Percentiles rank a stretch among this genome's conserved stretches.
Evolutionary conservation across 768 basidiomycete species (phyloP).

Genomic region (Termitomyces sp.): DNA sequence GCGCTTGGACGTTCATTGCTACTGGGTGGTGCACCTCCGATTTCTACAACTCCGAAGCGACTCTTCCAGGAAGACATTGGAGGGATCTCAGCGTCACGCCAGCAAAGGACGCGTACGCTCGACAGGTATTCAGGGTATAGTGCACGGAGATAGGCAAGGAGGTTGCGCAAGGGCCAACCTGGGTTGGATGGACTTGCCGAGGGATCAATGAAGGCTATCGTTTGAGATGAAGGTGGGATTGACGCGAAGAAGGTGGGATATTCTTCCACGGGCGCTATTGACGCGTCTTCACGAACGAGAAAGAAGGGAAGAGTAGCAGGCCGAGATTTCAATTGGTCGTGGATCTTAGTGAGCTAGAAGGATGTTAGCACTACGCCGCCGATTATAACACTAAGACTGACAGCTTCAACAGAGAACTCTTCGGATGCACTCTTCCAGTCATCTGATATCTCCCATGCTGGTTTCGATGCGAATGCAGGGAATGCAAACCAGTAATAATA

Average conservation of each 20-base stretch:
- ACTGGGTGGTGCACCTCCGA: slow-evolving; percentile 23
- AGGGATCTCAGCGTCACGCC: slow-evolving; percentile 65
- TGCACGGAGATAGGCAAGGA: slow-evolving; percentile 76
- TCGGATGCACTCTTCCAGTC: slow-evolving; percentile 51
- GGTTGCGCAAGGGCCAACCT: slow-evolving; percentile 93
- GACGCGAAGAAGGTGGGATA: slow-evolving; percentile 57
- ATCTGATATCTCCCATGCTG: slow-evolving; percentile 81
- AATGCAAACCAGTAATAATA: slow-evolving; percentile 99
- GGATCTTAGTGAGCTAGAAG: slow-evolving; percentile 52
- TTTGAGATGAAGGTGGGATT: slow-evolving; percentile 24
- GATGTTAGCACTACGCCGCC: neutral
- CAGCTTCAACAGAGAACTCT: slow-evolving; percentile 42
- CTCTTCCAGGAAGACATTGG: slow-evolving; percentile 54
- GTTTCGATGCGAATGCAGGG: slow-evolving; percentile 87
- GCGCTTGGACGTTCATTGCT: slow-evolving; percentile 48
- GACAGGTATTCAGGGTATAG: slow-evolving; percentile 50
- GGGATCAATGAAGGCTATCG: slow-evolving; percentile 79
- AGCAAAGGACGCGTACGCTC: slow-evolving; percentile 67
- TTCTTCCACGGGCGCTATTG: slow-evolving; percentile 54
- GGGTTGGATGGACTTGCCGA: slow-evolving; percentile 73
- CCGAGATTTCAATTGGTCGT: slow-evolving; percentile 43
- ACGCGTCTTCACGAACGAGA: slow-evolving; percentile 45
- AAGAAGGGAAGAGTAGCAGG: slow-evolving; percentile 54
- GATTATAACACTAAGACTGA: slow-evolving; percentile 23
- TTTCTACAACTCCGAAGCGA: slow-evolving; percentile 53